Conservation (phyloP, 345 rosid species). For the Brassica napus region DNA sequence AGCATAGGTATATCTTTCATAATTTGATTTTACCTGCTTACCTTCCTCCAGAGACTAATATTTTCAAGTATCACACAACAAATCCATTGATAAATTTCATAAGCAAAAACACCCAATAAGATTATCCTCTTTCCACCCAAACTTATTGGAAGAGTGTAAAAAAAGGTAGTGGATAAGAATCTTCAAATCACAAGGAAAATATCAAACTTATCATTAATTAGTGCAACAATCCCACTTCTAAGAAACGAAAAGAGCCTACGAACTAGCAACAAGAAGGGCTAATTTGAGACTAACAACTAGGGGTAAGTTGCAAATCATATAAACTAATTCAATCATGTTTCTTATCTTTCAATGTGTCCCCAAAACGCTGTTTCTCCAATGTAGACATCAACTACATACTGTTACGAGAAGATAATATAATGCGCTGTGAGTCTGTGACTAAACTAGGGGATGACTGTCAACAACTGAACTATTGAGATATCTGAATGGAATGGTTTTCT, state of each 20-base stretch:
- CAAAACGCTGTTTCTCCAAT: background rate
- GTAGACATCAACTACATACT: background rate
- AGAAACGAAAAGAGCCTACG: background rate
- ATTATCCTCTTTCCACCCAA: slow-evolving; percentile 4
- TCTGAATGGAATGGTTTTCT: background rate
- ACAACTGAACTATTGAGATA: background rate
- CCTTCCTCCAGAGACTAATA: background rate
- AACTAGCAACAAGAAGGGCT: background rate
- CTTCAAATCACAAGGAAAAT: background rate
- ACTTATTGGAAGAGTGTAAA: slow-evolving; percentile 17
- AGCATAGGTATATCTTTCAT: background rate
- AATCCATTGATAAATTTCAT: background rate
- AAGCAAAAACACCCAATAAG: background rate
- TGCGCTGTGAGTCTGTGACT: background rate
- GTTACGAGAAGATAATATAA: background rate
- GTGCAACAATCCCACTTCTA: background rate
- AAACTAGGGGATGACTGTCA: background rate
- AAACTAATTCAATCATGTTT: background rate
- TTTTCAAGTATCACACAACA: slow-evolving; percentile 12
- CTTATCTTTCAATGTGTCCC: background rate
- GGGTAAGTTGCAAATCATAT: background rate
- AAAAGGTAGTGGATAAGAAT: background rate
- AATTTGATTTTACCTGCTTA: slow-evolving; percentile 22
- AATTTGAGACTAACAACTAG: background rate
- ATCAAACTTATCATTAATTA: background rate